Conservation (phyloP, 1,284 basidiomycete species). For the Austroboletus rostrupii region DNA sequence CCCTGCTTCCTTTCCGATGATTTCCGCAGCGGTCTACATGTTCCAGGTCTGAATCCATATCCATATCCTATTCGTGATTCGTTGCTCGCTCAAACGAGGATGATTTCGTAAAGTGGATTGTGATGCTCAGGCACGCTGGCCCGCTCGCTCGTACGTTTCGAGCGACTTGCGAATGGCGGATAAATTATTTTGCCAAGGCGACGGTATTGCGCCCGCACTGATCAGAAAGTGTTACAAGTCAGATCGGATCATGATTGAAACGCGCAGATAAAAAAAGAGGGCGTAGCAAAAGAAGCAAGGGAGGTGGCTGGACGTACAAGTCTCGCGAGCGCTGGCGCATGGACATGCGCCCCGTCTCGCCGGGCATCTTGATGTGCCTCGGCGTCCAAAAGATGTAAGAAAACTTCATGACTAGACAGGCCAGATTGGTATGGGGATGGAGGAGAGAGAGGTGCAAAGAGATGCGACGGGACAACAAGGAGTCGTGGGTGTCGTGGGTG, state of each 20-base stretch:
- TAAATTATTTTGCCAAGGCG: slow-evolving; percentile 26
- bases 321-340: slow-evolving; percentile 26
- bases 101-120: neutral
- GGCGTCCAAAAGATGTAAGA: slow-evolving; percentile 32
- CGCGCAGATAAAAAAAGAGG: neutral
- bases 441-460: neutral
- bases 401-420: slow-evolving; percentile 20
- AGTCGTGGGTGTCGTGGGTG: neutral
- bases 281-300: neutral
- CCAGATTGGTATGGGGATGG: neutral
- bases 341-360: slow-evolving; percentile 18
- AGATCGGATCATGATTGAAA: slow-evolving; percentile 6
- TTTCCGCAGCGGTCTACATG: neutral
- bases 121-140: slow-evolving; percentile 14
- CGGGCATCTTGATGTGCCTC: slow-evolving; percentile 31
- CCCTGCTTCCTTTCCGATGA: neutral
- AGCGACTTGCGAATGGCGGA: slow-evolving; percentile 32
- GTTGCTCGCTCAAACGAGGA: neutral
- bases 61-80: no score
- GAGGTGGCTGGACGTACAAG: slow-evolving; percentile 17
- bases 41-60: no score
- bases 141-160: slow-evolving; percentile 19
- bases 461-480: neutral
- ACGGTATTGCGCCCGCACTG: slow-evolving; percentile 27
- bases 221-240: neutral